Conservation (phyloP, 208 protist genomes). For the Leishmania gerbilli region DNA sequence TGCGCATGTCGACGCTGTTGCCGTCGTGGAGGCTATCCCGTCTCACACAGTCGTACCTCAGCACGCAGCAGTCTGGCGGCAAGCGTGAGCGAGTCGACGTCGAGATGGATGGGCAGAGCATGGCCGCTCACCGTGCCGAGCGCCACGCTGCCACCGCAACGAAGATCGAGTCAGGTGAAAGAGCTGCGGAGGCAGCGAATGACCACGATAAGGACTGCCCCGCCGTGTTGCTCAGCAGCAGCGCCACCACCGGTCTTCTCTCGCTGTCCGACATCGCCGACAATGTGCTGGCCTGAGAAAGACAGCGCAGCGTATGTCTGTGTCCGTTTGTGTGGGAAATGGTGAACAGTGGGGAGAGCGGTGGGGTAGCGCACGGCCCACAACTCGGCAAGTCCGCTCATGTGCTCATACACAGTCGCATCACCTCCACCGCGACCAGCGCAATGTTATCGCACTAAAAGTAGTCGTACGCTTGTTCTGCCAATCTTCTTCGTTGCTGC, state of each 20-base stretch:
- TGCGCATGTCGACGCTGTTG: neutral
- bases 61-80: neutral
- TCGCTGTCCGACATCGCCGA: constrained; percentile 23
- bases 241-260: neutral
- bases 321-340: neutral
- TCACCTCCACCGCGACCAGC: neutral
- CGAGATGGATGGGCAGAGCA: neutral
- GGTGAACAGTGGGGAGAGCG: neutral
- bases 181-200: neutral
- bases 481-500: neutral
- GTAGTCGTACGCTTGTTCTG: neutral
- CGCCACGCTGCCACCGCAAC: neutral
- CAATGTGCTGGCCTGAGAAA: neutral
- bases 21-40: constrained; percentile 4
- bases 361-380: neutral
- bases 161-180: neutral
- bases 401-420: neutral
- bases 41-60: constrained; percentile 8
- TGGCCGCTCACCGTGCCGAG: neutral
- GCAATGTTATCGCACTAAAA: neutral
- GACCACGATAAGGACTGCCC: neutral
- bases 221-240: neutral
- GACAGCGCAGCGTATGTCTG: neutral
- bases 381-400: neutral
- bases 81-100: constrained; percentile 1